Evolutionary conservation across 805 yeast genomes (phyloP), one percentile per base, ranked within the genome.

Genomic region (Barnettozyma sp.): DNA sequence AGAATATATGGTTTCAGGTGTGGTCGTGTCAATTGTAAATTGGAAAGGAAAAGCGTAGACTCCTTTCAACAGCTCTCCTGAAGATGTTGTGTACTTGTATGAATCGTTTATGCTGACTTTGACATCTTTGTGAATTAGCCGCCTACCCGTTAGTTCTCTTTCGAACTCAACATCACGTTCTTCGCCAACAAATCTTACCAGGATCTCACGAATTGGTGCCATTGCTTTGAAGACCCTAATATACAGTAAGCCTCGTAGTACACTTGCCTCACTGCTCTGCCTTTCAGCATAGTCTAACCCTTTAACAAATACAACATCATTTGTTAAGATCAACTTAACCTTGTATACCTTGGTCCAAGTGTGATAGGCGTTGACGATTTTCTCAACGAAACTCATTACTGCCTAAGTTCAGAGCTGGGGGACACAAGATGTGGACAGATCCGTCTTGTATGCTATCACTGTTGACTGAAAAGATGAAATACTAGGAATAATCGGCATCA

Each of bases 1-100:
- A 1, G 45, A 31, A 0, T 24, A 11, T 4, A 48, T 24, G 3
- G 45, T 23, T 31, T 51, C 56, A 9, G 56, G 47, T 7, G 42
- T 32, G 12, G 12, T 35, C 11, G 46, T 40, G 27, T 45, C 50
- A 26, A 51, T 33, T 12, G 36, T 24, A 26, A 51, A 51, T 26
- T 45, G 49, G 38, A 51, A 51, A 1, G 56, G 56, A 19, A 49
- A 38, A 1, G 28, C 35, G 31, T 51, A 45, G 3, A 34, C 34
- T 3, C 56, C 56, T 26, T 23, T 46, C 14, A 42, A 24, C 12
- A 44, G 30, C 19, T 22, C 21, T 2, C 13, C 10, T 3, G 34
- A 18, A 0, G 25, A 30, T 4, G 39, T 28, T 6, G 41, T 15
- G 26, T 44, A 46, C 8, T 31, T 20, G 36, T 34, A 41, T 2